A percentile compares a stretch with the other conserved stretches of the same genome.
phyloP scores from a whole-genome alignment of 2,329 filamentous ascomycete species.

The Torrubiella hemipterigena region DNA sequence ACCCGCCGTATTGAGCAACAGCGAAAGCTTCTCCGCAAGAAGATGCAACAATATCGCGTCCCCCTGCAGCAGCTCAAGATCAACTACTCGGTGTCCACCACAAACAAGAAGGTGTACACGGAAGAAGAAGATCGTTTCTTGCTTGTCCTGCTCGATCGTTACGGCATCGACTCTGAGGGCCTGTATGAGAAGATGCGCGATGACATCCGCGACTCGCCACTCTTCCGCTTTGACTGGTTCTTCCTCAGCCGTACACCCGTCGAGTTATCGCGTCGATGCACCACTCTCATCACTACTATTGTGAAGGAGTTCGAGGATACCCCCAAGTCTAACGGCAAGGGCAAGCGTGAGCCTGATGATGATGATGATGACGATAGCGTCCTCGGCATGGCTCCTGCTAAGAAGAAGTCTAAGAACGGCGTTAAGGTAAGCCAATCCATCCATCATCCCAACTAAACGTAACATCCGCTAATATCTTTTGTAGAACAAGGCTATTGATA shows the following conservation, averaged over 20 bases:
- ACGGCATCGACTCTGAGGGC: slow-evolving; percentile 81
- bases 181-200: slow-evolving; percentile 94
- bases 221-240: slow-evolving; percentile 99
- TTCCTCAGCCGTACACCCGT: slow-evolving; percentile 89
- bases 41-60: slow-evolving; percentile 93
- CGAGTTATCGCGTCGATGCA: slow-evolving; percentile 85
- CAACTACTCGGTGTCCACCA: slow-evolving; percentile 97
- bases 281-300: slow-evolving; percentile 86
- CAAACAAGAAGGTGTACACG: slow-evolving; percentile 99
- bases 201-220: slow-evolving; percentile 83
- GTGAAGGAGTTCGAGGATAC: slow-evolving; percentile 83
- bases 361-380: slow-evolving; percentile 77
- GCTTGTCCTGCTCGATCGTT: slow-evolving; percentile 82
- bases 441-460: too few species aligned
- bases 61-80: slow-evolving; percentile 96
- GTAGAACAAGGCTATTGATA: slow-evolving; percentile 89
- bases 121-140: slow-evolving; percentile 97
- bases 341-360: slow-evolving; percentile 65
- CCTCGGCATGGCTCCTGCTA: slow-evolving; percentile 69
- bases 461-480: not conserved
- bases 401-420: slow-evolving; percentile 87
- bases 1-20: slow-evolving; percentile 83
- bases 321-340: slow-evolving; percentile 50
- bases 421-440: slow-evolving; percentile 84
- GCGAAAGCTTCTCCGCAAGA: slow-evolving; percentile 84